Evolutionary conservation across 495 filamentous ascomycete genomes (phyloP), one percentile per base, ranked within the genome.

Genomic region (Penicillium manginii): DNA sequence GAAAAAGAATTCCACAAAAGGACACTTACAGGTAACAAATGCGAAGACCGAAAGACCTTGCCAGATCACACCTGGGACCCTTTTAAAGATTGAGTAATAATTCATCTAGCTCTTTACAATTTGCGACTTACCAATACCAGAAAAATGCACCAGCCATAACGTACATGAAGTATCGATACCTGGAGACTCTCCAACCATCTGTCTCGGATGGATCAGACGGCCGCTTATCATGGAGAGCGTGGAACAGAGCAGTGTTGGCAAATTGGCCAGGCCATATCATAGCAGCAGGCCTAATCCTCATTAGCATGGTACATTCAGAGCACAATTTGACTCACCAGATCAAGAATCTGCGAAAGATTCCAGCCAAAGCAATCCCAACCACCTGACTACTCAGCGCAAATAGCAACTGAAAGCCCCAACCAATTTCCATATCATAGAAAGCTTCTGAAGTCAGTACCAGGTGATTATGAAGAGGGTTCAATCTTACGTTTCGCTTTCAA

Each of bases 301-400:
- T 60, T 4, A 60, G 51, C 2, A 23, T 22, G 1, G 26, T 11
- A 9, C 0, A 50, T 6, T 9, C 6, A n/a, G 11, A 39, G 4
- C 19, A 29, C 11, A 3, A 22, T 47, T 9, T 11, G 17, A 61
- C 61, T 52, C 10, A 67, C 64, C 73, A 87, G 14, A 88, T 84
- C 15, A 89, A 72, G 55, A 86, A 85, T 33, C 84, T 76, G 33
- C 86, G 80, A 37, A 82, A 80, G 23, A 88, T 80, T 22, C 86
- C 86, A 8, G 86, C 86, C 51, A 89, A 78, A 1, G 85, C 84
- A 60, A 87, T 87, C 1, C 86, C 86, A 39, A 88, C 67, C 14
- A 83, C 78, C 61, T 89, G 86, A 18, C 84, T 88, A 17, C 85
- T 85, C 32, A 88, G 66, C 4, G 78, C 80, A 43, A 88, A 78